A percentile compares a stretch with the other conserved stretches of the same genome.
Conservation (phyloP, 768 basidiomycete genomes). For the Tulasnella sp. region DNA sequence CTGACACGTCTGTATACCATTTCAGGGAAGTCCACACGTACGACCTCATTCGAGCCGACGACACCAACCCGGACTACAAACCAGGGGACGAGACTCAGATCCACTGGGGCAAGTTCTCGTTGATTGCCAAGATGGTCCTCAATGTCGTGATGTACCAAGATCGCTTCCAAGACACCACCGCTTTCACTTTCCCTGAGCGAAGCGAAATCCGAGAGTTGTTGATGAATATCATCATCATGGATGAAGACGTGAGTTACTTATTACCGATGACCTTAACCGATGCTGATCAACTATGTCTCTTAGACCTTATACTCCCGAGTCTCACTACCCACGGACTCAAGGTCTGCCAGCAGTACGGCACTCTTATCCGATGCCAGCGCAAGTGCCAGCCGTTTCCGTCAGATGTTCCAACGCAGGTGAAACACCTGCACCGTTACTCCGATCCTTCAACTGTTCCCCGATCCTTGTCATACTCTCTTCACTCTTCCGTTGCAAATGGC, state of each 20-base stretch:
- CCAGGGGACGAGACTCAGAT: conserved; percentile 64
- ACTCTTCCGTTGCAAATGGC: background rate
- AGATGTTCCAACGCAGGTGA: conserved; percentile 17
- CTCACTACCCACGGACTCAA: background rate
- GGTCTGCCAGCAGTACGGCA: background rate
- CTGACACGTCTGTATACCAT: background rate
- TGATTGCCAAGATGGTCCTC: conserved; percentile 82
- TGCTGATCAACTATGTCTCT: background rate
- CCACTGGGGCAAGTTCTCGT: conserved; percentile 95
- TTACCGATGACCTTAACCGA: background rate
- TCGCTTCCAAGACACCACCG: conserved; percentile 56
- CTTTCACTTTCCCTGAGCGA: conserved; percentile 62
- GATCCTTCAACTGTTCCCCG: background rate
- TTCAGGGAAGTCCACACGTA: conserved; percentile 87
- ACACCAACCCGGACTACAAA: conserved; percentile 73
- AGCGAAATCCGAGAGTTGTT: conserved; percentile 54
- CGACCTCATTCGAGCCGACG: conserved; percentile 82
- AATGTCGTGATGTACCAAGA: conserved; percentile 74
- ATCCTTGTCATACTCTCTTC: background rate
- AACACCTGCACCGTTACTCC: background rate
- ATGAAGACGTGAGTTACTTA: conserved; percentile 51
- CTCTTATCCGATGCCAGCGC: conserved; percentile 11
- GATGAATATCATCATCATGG: conserved; percentile 58
- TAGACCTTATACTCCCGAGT: conserved; percentile 17
- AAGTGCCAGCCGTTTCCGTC: conserved; percentile 20